Evolutionary conservation across 2,329 filamentous ascomycete species (phyloP).

Genomic region (Calonectria naviculata): DNA sequence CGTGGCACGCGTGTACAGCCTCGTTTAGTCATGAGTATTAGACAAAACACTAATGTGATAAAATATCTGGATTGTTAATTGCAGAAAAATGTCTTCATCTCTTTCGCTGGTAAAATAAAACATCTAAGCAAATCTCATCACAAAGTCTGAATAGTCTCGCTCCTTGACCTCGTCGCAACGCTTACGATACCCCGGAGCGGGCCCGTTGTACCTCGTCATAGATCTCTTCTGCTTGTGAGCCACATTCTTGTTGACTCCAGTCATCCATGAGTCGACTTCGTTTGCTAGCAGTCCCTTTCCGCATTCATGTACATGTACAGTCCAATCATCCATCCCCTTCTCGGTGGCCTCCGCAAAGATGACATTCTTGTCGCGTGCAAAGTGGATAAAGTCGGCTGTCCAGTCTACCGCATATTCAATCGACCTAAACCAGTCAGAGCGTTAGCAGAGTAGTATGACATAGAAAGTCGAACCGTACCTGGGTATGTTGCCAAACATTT

Average conservation of each 20-base stretch:
- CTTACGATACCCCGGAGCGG: neutral
- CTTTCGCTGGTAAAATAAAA: neutral
- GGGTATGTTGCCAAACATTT: conserved; percentile 56
- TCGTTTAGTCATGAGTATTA: too few species aligned
- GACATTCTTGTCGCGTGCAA: conserved; percentile 44
- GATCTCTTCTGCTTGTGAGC: conserved; percentile 1
- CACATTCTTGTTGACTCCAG: conserved; percentile 57
- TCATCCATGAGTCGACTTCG: conserved; percentile 63
- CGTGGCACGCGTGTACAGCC: too few species aligned
- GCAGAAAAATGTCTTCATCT: neutral
- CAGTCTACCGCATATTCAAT: conserved; percentile 54
- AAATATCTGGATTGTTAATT: too few species aligned
- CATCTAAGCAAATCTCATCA: neutral
- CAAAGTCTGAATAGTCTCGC: neutral
- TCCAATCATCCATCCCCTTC: conserved; percentile 54
- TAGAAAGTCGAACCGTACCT: conserved; percentile 27
- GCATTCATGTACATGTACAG: conserved; percentile 59
- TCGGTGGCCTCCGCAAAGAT: conserved; percentile 53
- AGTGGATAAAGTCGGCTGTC: conserved; percentile 48
- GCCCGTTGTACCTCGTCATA: neutral
- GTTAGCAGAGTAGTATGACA: neutral
- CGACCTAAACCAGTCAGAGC: neutral
- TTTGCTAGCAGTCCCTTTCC: conserved; percentile 53
- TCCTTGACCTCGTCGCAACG: neutral
- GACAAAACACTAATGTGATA: too few species aligned